Evolutionary conservation across 1,284 basidiomycete genomes (phyloP), one percentile per base, ranked within the genome.

Genomic region (Stygiomarasmius scandens): DNA sequence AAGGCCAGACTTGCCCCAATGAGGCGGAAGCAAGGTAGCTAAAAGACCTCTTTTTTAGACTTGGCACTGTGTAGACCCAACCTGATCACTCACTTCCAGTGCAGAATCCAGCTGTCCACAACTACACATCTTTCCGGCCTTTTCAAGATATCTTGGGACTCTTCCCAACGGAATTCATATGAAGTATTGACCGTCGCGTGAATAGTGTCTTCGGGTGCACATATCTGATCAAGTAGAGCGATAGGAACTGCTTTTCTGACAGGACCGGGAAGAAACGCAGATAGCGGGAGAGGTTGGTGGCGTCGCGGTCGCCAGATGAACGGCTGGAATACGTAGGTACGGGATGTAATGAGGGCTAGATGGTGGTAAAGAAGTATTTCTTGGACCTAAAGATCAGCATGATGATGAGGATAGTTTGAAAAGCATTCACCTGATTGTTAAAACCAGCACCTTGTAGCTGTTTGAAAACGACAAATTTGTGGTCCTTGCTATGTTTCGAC

Each of bases 361-460:
- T 77, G 75, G 61, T 79, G 77, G 57, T 71, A 78, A 29, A 78
- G 54, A 4, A 79, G 63, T 34, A 79, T 74, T 63, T 80, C 78
- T 63, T 78, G 77, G 22, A 73, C 74, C 77, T 80, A 59, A 44
- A 45, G 2, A n/a, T n/a, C 4, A 55, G 51, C 24, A 36, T 23
- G 29, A 23, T 24, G 53, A 20, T 20, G 25, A 55, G 16, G 57
- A 45, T 52, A 47, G n/a, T n/a, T 12, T 23, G 34, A 41, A 32
- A 10, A 52, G 47, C 22, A 56, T 66, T 11, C 51, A 73, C 77
- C 65, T 79, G 77, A 55, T 78, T 79, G 52, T 78, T 78, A 58
- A 79, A 79, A 1, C 77, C 78, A 47, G 76, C 76, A 9, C 77
- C 78, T 49, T 75, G 74, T 14, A 78, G 66, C 56, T 78, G 78